A percentile compares a stretch with the other conserved stretches of the same genome.
phyloP scores from a whole-genome alignment of 352 stramenopile genomes.

The Phytopythium sindhum region DNA sequence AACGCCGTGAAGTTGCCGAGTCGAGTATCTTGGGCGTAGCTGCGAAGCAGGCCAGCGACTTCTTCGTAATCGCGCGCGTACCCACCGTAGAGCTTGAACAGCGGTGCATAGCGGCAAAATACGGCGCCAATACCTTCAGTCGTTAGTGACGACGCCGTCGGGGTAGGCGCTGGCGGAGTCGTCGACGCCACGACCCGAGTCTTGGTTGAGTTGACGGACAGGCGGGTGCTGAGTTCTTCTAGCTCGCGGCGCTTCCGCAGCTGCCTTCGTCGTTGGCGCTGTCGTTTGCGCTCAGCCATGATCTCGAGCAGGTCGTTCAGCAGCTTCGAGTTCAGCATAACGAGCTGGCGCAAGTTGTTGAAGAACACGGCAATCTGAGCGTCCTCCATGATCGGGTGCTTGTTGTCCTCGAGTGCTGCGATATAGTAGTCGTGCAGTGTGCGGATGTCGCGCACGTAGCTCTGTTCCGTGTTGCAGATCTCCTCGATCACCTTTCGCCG shows the following conservation, averaged over 20 bases:
- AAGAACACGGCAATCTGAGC: slow-evolving; percentile 87
- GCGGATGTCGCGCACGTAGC: slow-evolving; percentile 72
- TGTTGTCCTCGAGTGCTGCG: slow-evolving; percentile 70
- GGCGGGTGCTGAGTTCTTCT: neutral
- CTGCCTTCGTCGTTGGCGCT: neutral
- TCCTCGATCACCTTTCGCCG: slow-evolving; percentile 67
- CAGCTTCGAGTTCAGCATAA: slow-evolving; percentile 86
- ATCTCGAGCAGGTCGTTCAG: slow-evolving; percentile 70
- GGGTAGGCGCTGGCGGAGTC: neutral
- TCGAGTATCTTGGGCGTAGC: slow-evolving; percentile 45
- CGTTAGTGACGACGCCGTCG: slow-evolving; percentile 28
- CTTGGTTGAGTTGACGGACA: neutral
- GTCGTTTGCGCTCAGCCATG: slow-evolving; percentile 19
- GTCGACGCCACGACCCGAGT: slow-evolving; percentile 16
- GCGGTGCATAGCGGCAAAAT: slow-evolving; percentile 75
- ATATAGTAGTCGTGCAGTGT: slow-evolving; percentile 81
- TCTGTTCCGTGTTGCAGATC: slow-evolving; percentile 78
- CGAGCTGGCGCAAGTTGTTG: slow-evolving; percentile 75
- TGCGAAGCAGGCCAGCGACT: slow-evolving; percentile 54
- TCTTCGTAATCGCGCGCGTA: slow-evolving; percentile 86
- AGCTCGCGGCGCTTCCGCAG: neutral
- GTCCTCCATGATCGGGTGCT: slow-evolving; percentile 79
- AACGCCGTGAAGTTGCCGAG: slow-evolving; percentile 48
- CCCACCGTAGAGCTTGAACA: slow-evolving; percentile 81
- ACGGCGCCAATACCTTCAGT: slow-evolving; percentile 56